Evolutionary conservation across 176 grass and related monocot species (phyloP).

Genomic region (Zoysia pacifica): DNA sequence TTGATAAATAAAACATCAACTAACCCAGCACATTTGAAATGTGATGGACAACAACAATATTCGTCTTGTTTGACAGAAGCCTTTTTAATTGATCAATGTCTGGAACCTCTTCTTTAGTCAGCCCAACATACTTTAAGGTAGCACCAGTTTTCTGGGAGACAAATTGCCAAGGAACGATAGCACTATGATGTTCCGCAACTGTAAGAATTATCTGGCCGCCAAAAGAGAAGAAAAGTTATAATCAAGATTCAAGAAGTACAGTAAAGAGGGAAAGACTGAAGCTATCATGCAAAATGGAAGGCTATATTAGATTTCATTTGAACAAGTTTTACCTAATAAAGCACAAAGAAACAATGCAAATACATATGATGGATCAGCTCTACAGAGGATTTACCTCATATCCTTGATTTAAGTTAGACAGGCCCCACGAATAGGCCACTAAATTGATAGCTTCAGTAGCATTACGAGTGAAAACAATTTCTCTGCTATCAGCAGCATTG

Average conservation of each 20-base stretch:
- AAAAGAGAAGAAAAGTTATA: constrained; percentile 30
- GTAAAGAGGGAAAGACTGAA: neutral
- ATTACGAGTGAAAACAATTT: constrained; percentile 95
- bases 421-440: constrained; percentile 89
- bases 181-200: constrained; percentile 86
- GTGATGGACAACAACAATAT: constrained; percentile 88
- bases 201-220: constrained; percentile 71
- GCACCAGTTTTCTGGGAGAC: constrained; percentile 77
- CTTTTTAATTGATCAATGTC: constrained; percentile 83
- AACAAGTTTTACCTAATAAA: neutral
- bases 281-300: neutral
- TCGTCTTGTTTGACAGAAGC: constrained; percentile 79
- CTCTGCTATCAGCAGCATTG: constrained; percentile 74
- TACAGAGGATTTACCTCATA: constrained; percentile 57
- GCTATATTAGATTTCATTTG: neutral
- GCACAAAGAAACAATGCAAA: constrained; percentile 5
- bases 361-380: constrained; percentile 10
- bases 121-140: constrained; percentile 79
- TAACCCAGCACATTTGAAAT: constrained; percentile 84
- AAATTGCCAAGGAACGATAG: constrained; percentile 93
- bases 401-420: constrained; percentile 75
- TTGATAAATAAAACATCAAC: constrained; percentile 20
- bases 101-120: constrained; percentile 84
- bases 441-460: constrained; percentile 98
- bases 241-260: constrained; percentile 22